Evolutionary conservation across 2,329 filamentous ascomycete species (phyloP).

Genomic region (Fonsecaea erecta): DNA sequence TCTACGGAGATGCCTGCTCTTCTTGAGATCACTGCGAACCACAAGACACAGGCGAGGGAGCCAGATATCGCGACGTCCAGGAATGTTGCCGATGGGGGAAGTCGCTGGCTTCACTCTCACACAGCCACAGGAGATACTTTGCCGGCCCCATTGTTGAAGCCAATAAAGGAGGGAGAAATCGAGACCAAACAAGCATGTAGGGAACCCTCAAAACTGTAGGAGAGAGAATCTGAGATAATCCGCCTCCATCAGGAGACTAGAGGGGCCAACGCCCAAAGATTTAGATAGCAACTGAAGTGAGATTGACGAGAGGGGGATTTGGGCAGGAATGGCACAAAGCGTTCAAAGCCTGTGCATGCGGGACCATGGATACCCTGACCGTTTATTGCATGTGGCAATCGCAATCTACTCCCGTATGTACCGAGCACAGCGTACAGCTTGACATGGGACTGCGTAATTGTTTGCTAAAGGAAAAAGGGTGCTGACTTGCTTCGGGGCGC

Average conservation of each 20-base stretch:
- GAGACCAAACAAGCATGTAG: background rate
- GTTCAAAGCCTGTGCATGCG: background rate
- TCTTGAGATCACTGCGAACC: background rate
- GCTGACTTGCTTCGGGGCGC: conserved; percentile 13
- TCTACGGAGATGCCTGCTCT: background rate
- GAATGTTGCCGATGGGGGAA: background rate
- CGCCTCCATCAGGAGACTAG: background rate
- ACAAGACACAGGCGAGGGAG: background rate
- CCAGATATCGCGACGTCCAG: background rate
- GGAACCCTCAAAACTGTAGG: background rate
- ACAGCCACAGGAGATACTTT: background rate
- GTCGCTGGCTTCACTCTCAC: background rate
- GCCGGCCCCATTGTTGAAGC: background rate
- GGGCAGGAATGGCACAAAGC: background rate
- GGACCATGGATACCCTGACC: background rate
- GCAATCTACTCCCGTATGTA: background rate
- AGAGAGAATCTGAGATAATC: background rate
- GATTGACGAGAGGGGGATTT: background rate
- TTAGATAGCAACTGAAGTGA: background rate
- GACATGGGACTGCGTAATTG: background rate
- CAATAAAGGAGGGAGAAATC: background rate
- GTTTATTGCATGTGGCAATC: background rate
- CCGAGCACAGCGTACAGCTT: background rate
- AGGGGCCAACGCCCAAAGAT: background rate
- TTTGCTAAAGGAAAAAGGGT: background rate